phyloP scores from a whole-genome alignment of 176 grass and related monocot species.

The Tillandsia fasciculata region DNA sequence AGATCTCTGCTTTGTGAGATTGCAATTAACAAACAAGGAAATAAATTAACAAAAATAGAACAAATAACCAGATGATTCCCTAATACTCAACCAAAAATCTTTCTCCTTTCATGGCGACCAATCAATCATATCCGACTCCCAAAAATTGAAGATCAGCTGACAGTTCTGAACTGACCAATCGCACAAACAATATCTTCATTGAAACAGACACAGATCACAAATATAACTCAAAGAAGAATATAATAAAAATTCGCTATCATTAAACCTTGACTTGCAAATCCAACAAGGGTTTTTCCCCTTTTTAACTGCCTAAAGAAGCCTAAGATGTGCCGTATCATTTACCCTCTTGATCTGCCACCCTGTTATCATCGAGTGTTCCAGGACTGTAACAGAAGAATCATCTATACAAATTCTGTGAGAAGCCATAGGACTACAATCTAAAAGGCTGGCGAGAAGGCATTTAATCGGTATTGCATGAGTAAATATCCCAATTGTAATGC shows the following conservation, averaged over 20 bases:
- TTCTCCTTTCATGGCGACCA: background rate
- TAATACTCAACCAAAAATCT: background rate
- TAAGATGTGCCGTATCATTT: constrained; percentile 82
- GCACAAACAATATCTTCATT: background rate
- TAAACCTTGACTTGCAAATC: background rate
- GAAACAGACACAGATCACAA: background rate
- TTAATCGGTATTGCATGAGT: constrained; percentile 57
- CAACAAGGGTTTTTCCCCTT: background rate
- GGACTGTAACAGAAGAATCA: constrained; percentile 64
- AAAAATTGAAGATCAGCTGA: background rate
- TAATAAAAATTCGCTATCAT: background rate
- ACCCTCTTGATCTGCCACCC: constrained; percentile 74
- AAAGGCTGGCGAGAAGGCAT: constrained; percentile 50
- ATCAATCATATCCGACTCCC: background rate
- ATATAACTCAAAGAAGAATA: background rate
- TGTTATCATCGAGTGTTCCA: constrained; percentile 62
- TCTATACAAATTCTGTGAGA: constrained; percentile 74
- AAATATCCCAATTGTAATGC: constrained; percentile 49
- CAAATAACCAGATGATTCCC: background rate
- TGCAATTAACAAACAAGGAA: background rate
- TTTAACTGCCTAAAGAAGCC: constrained; percentile 43
- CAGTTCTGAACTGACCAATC: background rate
- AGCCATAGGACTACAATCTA: constrained; percentile 56
- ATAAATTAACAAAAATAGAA: no score
- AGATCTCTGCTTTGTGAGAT: constrained; percentile 3